Evolutionary conservation across 768 basidiomycete species (phyloP), one percentile per base, ranked within the genome.

Genomic region (Pholiota microspora): DNA sequence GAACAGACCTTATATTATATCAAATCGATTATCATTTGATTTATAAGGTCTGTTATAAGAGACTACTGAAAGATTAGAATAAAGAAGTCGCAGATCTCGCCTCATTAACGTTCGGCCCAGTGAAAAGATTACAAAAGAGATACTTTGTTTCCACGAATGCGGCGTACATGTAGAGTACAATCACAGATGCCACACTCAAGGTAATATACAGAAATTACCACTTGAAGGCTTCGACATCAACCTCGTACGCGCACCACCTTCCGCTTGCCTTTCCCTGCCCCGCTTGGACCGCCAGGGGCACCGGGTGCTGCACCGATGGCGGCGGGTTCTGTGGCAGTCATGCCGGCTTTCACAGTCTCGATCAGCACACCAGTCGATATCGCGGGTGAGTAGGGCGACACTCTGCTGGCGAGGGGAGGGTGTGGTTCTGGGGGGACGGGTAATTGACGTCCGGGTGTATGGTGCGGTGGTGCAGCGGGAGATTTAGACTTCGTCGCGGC

Each of bases 261-360:
- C 71, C 88, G 74, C 67, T 92, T 92, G 29, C 89, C 89, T 66
- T 91, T 91, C 66, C 83, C 78, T 0, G 69, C 64, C 18, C 67
- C 64, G 5, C 64, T 64, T 32, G 62, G 35, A 7, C 45, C 56
- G 29, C 67, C 66, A 1, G 61, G 59, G 13, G 61, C 10, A 25
- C 65, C 56, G 15, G 64, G 59, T 36, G 59, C 59, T n/a, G 73
- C 71, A 46, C 78, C 79, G 7, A 72, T 63, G 12, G 67, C 64
- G 1, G 64, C 71, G 5, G 69, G 66, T 49, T 78, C 78, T 52
- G 86, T 83, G 28, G 85, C 80, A 62, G 79, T 90, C 83, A 94
- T 85, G 1, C 92, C 92, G 0, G 92, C 89, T 69, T 93, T 94
- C 34, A 94, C 80, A 0, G 91, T 83, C 34, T 93, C 88, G 31